Evolutionary conservation across 2,329 filamentous ascomycete species (phyloP), one percentile per base, ranked within the genome.

Genomic region (Sphaerulina musiva): DNA sequence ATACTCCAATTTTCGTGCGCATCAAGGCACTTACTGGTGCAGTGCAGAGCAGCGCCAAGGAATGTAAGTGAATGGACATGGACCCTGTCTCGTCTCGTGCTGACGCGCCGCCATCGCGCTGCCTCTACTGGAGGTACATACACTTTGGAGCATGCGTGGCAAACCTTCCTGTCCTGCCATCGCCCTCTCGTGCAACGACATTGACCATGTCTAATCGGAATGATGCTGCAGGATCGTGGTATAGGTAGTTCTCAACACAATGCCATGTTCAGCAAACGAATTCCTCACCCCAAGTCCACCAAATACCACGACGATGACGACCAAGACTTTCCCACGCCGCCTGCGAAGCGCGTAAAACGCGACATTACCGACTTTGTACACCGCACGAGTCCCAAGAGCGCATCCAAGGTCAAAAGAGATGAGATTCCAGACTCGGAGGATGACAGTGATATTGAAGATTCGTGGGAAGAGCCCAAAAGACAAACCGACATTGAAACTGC

Each of bases 401-500:
- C 50, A 48, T 45, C 51, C 5, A 29, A 32, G 32, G 45, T 49
- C 44, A 46, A 45, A 14, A 61, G 54, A 56, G 48, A 62, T 17
- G 59, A 59, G 31, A 59, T 67, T 17, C 58, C 65, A 32, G 67
- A 69, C 51, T 67, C 66, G 4, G 65, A 68, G 34, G 64, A 62
- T 10, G 68, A 68, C 23, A 65, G 64, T 53, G 64, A 68, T 23
- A 51, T 59, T 51, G 66, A 69, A 46, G 55, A 55, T 34, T 49
- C 65, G 7, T 32, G 17, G 2, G 59, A 62, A 46, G 61, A 65
- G 32, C 50, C 56, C n/a, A 46, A 56, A 8, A 72, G 71, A 40
- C 76, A 78, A 60, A 89, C 86, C 10, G 84, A 86, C 51, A 74
- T 91, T 44, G 87, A 90, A 64, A 83, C 78, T 58, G 84, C 84